Percentiles rank a stretch among this genome's conserved stretches.
Evolutionary conservation across 1,284 basidiomycete species (phyloP).

Genomic region (Trichosporon ovoides): DNA sequence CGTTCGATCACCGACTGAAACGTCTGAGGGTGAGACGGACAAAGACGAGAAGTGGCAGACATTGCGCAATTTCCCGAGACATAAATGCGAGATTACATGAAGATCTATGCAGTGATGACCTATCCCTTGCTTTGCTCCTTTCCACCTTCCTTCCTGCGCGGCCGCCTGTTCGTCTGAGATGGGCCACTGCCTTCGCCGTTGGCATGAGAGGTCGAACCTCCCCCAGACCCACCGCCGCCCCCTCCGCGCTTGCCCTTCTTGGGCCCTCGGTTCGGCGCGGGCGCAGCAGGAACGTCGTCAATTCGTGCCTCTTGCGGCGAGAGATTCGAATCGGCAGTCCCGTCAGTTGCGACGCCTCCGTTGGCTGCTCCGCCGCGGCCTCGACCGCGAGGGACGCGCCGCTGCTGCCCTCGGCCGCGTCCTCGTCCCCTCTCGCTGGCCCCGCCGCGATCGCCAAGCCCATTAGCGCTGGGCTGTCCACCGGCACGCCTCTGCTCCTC

Average conservation of each 20-base stretch:
- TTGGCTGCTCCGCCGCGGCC: slow-evolving; percentile 13
- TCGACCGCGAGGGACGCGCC: slow-evolving; percentile 9
- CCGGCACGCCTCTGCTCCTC: slow-evolving; percentile 63
- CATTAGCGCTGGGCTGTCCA: neutral
- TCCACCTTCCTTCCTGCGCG: neutral
- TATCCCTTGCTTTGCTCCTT: slow-evolving; percentile 1
- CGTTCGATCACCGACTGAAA: too few relatives aligned
- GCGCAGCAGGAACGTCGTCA: neutral
- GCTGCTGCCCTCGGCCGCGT: slow-evolving; percentile 13
- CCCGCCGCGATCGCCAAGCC: neutral
- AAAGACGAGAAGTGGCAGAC: neutral
- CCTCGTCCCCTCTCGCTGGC: slow-evolving; percentile 4
- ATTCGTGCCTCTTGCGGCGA: neutral
- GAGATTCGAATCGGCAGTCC: neutral
- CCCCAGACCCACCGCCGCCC: neutral
- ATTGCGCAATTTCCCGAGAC: neutral
- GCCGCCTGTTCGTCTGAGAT: neutral
- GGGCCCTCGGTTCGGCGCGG: neutral
- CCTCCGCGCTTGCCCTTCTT: slow-evolving; percentile 1
- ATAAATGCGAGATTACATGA: neutral
- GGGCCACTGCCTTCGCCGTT: neutral
- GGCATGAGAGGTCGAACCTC: neutral
- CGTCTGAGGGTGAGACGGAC: too few relatives aligned
- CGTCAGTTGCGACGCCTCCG: neutral
- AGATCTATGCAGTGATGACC: neutral